Evolutionary conservation across 371 early-diverging fungal species (phyloP), one percentile per base, ranked within the genome.

Genomic region (Umbelopsis sp.): DNA sequence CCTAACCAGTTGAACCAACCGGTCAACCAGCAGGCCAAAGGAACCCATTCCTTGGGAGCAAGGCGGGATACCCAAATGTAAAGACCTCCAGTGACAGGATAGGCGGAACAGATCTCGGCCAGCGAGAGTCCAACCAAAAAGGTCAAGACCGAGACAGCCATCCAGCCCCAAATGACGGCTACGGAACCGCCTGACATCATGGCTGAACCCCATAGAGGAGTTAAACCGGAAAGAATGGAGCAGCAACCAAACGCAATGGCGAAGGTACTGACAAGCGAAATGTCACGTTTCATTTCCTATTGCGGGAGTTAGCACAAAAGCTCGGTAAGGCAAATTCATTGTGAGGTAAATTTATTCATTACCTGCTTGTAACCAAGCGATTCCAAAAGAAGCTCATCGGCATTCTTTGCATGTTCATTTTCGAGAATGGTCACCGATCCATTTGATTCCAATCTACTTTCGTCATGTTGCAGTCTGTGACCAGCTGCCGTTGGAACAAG

Each of bases 71-170:
- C 84, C 87, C 88, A 91, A 67, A 86, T 87, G 48, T 79, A 82
- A 11, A 79, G 68, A n/a, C 87, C 86, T 16, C 92, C 92, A 14
- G 89, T 86, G 14, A 89, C 85, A 10, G 92, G 91, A 73, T 80
- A 88, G 3, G 92, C 86, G 3, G 88, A 87, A 66, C 91, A 90
- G 63, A 92, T 92, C 74, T 92, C 92, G 24, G 92, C 92, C 70
- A 92, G 72, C 10, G 89, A 86, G 24, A 91, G 72, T 18, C 86
- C 92, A 16, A 91, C 83, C 68, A 81, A 76, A 75, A 90, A 79
- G 1, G 89, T 88, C 65, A 89, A 88, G 67, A 84, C 51, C 12
- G 86, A 83, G 10, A 88, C 89, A 20, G 88, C 64, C 32, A 90
- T 53, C 89, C 90, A 92, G 44, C 91, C 90, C 90, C 90, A 91